Conservation (phyloP, 805 yeast genomes). For the Ogataea pini region DNA sequence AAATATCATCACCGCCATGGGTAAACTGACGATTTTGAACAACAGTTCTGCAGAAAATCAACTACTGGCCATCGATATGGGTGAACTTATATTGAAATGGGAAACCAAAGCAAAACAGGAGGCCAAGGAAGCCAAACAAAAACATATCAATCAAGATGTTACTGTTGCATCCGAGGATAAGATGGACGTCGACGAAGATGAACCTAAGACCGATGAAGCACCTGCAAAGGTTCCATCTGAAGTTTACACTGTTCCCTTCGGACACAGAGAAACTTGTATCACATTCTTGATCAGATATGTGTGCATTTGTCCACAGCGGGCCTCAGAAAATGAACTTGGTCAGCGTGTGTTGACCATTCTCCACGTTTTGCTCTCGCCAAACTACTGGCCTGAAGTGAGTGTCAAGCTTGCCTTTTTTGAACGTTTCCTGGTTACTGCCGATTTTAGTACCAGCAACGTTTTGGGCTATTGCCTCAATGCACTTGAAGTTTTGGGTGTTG, state of each 20-base stretch:
- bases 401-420: constrained; percentile 87
- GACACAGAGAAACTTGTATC: constrained; percentile 85
- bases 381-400: constrained; percentile 85
- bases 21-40: constrained; percentile 76
- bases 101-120: constrained; percentile 53
- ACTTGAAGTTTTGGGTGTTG: constrained; percentile 81
- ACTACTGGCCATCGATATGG: constrained; percentile 81
- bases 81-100: constrained; percentile 85
- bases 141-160: constrained; percentile 2
- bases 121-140: constrained; percentile 20
- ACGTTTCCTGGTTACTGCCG: constrained; percentile 77
- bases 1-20: constrained; percentile 88
- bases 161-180: constrained; percentile 11
- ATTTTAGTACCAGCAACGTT: constrained; percentile 65
- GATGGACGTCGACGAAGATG: constrained; percentile 5
- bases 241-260: constrained; percentile 63
- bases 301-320: constrained; percentile 82
- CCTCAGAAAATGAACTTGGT: constrained; percentile 81
- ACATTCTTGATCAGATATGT: constrained; percentile 86
- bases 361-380: constrained; percentile 67
- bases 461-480: constrained; percentile 87
- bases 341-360: constrained; percentile 78
- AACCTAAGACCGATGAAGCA: constrained; percentile 8
- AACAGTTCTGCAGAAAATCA: constrained; percentile 82
- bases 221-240: constrained; percentile 34